A percentile compares a stretch with the other conserved stretches of the same genome.
Conservation (phyloP, 805 yeast species). For the Lipomyces orientalis region DNA sequence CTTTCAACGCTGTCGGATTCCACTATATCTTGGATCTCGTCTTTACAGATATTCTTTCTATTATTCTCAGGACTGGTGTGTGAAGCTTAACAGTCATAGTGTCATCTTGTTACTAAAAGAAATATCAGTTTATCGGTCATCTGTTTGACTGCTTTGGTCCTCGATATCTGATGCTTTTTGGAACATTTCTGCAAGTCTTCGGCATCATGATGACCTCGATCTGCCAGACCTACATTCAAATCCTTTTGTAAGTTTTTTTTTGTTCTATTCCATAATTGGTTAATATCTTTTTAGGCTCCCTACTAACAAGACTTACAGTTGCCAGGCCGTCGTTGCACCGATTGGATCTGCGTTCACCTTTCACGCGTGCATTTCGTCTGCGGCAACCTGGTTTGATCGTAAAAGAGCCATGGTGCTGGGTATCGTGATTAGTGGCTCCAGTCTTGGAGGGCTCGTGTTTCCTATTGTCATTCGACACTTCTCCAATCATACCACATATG, state of each 20-base stretch:
- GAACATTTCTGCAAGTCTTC: constrained; percentile 37
- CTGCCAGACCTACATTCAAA: constrained; percentile 54
- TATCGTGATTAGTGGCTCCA: constrained; percentile 56
- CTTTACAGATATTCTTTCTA: constrained; percentile 42
- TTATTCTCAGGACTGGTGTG: constrained; percentile 38
- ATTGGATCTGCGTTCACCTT: constrained; percentile 7
- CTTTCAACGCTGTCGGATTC: constrained; percentile 37
- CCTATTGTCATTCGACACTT: constrained; percentile 54
- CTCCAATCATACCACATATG: constrained; percentile 53
- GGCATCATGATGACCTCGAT: constrained; percentile 44
- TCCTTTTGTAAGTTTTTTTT: constrained; percentile 54
- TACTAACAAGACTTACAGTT: constrained; percentile 51
- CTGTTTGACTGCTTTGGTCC: constrained; percentile 26
- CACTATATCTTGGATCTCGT: constrained; percentile 44
- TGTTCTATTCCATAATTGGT: too few species aligned
- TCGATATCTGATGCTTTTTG: constrained; percentile 20
- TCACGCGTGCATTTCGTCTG: neutral
- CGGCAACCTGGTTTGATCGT: constrained; percentile 47
- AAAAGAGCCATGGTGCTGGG: constrained; percentile 55
- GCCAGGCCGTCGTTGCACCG: constrained; percentile 43
- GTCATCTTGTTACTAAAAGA: constrained; percentile 31
- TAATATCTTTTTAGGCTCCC: constrained; percentile 51
- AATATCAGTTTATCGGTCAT: constrained; percentile 12
- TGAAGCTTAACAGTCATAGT: constrained; percentile 30
- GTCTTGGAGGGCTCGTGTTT: constrained; percentile 57